These are phyloP conservation scores for Neohortaea acidophila DNA, from an alignment of 495 filamentous ascomycete genomes.

Conservation along the genomic window DNA sequence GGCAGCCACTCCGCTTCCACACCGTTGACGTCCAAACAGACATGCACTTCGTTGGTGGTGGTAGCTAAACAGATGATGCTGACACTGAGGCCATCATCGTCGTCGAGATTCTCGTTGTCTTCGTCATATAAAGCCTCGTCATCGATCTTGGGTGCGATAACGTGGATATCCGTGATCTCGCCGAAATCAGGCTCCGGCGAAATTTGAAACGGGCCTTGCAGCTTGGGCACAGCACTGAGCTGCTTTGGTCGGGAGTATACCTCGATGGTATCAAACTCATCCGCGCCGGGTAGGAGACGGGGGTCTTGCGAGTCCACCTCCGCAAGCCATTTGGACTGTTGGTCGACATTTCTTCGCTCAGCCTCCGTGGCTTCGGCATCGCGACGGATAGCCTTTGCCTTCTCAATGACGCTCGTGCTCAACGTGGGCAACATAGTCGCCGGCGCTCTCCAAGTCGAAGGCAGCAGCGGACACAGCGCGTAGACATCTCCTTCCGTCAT, in stretches of 20 bases:
- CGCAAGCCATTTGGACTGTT: conserved; percentile 68
- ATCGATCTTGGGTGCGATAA: conserved; percentile 39
- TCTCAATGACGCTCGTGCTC: conserved; percentile 55
- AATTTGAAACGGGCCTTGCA: conserved; percentile 76
- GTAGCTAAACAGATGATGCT: conserved; percentile 62
- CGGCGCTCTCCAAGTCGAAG: conserved; percentile 66
- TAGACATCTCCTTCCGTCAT: conserved; percentile 83
- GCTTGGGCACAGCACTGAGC: conserved; percentile 57
- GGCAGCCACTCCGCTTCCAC: conserved; percentile 80
- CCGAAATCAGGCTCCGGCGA: conserved; percentile 48
- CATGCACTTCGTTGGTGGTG: conserved; percentile 52
- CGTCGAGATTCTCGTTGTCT: conserved; percentile 33
- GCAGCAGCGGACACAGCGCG: conserved; percentile 74
- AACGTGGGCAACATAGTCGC: conserved; percentile 60
- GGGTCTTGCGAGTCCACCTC: conserved; percentile 71
- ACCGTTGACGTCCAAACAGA: conserved; percentile 67
- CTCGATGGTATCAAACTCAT: conserved; percentile 31
- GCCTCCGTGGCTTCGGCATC: conserved; percentile 38
- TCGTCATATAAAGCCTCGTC: conserved; percentile 38
- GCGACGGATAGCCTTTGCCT: conserved; percentile 44
- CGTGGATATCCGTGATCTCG: conserved; percentile 49
- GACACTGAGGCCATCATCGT: conserved; percentile 47
- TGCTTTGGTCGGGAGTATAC: conserved; percentile 53
- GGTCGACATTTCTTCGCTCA: conserved; percentile 44
- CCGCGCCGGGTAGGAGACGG: conserved; percentile 29